Evolutionary conservation across 768 basidiomycete species (phyloP), one percentile per base, ranked within the genome.

Genomic region (Mycena albidolilacea): DNA sequence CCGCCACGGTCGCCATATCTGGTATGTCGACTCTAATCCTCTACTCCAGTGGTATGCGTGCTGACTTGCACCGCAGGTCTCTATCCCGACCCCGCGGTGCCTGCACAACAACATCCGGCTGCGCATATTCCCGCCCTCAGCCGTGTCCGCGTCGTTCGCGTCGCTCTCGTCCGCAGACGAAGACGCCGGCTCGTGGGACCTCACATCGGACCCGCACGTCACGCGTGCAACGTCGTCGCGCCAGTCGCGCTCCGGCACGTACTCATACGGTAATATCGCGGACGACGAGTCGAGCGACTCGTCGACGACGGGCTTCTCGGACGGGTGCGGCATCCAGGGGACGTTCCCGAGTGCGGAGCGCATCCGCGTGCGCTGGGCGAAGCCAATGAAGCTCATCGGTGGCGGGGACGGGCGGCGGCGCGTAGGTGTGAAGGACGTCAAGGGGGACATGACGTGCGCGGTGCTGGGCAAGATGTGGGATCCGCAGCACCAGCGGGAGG

Each of bases 211-310:
- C 54, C 94, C 94, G 11, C 89, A 88, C 80, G 93, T 95, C 69
- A 89, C 92, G 11, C 90, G 92, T 43, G 84, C 79, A 38, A 70
- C 84, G 7, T 82, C 87, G 0, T 78, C 83, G 38, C 88, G 89
- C 37, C 81, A 85, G 19, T 86, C 89, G 14, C 88, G 92, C 43
- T 81, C 89, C 0, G 67, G 71, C 44, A 86, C 58, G 50, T 70
- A 86, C 63, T 92, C 92, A 7, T 91, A 91, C 76, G 90, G 86
- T 52, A 87, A 92, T 77, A 90, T 94, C 77, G 94, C 94, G 0
- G 94, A 95, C 74, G 94, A 95, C 75, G 94, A 95, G 78, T 92
- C 93, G 4, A 93, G 92, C 50, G 94, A 95, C 78, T 92, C 93
- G 1, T 91, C 80, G 44, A 87, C 80, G 41, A 83, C 85, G 9